A percentile compares a stretch with the other conserved stretches of the same genome.
phyloP scores from a whole-genome alignment of 768 basidiomycete species.

The Paxillus ammoniavirescens region DNA sequence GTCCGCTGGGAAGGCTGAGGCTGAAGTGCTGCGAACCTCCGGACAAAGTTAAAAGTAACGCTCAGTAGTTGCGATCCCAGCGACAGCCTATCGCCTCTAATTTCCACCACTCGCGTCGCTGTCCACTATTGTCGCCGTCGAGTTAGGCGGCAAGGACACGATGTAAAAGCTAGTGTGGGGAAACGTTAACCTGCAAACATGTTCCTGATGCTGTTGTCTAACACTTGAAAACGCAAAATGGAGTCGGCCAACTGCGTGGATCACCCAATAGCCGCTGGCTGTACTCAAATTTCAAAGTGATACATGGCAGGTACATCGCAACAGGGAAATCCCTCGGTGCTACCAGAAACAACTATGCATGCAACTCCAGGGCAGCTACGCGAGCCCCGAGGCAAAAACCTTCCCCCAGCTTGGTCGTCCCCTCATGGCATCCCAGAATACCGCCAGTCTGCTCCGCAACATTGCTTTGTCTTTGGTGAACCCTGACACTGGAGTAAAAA shows the following conservation, averaged over 20 bases:
- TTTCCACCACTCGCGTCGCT: background rate
- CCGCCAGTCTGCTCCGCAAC: slow-evolving; percentile 53
- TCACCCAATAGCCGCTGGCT: no score
- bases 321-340: background rate
- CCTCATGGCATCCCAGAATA: slow-evolving; percentile 71
- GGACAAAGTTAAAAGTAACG: no score
- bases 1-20: slow-evolving; percentile 4
- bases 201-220: no score
- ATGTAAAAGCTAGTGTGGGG: background rate
- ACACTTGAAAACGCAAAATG: no score
- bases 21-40: slow-evolving; percentile 11
- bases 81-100: background rate
- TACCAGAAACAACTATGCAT: background rate
- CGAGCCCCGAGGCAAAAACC: slow-evolving; percentile 39
- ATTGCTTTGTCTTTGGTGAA: slow-evolving; percentile 24
- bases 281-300: background rate
- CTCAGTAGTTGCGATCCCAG: no score
- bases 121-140: no score
- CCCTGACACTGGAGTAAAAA: slow-evolving; percentile 9
- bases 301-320: background rate
- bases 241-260: no score
- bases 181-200: background rate
- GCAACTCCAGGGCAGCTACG: background rate
- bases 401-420: slow-evolving; percentile 70
- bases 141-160: background rate